Evolutionary conservation across 78 protist species (phyloP).

Genomic region (Pelomyxa schiedti): DNA sequence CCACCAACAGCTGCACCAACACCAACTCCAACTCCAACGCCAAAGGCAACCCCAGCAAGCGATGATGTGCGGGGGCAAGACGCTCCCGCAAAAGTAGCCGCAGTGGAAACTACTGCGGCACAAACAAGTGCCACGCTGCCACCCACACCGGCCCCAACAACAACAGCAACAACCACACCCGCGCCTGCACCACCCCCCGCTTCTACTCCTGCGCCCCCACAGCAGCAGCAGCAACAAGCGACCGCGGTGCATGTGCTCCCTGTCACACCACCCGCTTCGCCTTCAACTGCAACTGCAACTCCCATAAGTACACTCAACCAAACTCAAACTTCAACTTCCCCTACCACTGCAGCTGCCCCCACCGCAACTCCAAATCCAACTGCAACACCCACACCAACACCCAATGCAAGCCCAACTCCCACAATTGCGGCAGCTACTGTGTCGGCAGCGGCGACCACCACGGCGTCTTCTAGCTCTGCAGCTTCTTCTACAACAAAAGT

Average conservation of each 20-base stretch:
- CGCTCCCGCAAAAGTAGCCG: no score
- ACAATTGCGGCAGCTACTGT: background rate
- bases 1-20: conserved; percentile 3
- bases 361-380: background rate
- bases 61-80: no score
- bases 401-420: background rate
- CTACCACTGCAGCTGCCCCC: background rate
- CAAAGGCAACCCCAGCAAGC: no score
- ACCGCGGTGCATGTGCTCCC: background rate
- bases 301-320: background rate
- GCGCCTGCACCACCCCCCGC: background rate
- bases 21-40: background rate
- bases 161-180: background rate
- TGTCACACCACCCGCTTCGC: background rate
- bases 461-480: no score
- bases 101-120: no score
- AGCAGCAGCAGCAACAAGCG: background rate
- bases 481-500: no score
- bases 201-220: background rate
- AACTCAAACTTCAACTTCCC: background rate
- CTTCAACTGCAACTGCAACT: background rate
- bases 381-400: no score
- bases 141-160: background rate
- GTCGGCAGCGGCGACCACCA: background rate
- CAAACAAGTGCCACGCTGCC: background rate